phyloP scores from a whole-genome alignment of 345 rosid genomes.

The Ailanthus altissimus region DNA sequence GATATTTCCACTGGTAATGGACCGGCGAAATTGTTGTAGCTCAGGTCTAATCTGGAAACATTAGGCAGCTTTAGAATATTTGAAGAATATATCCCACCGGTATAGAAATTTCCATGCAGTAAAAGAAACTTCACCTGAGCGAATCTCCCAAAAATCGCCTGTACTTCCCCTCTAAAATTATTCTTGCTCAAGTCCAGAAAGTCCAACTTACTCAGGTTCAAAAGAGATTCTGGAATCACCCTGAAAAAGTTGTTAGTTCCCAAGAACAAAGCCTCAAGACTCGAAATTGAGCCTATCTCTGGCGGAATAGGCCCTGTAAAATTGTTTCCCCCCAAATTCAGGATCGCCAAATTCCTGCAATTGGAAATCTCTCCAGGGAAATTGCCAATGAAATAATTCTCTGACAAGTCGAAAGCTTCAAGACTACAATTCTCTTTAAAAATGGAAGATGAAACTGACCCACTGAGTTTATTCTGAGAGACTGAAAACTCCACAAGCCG shows the following conservation, averaged over 20 bases:
- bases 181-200: constrained; percentile 76
- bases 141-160: constrained; percentile 68
- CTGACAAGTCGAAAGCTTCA: constrained; percentile 58
- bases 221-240: constrained; percentile 63
- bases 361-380: constrained; percentile 56
- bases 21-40: constrained; percentile 75
- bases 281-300: constrained; percentile 61
- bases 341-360: constrained; percentile 48
- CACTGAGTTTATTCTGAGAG: constrained; percentile 51
- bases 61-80: constrained; percentile 61
- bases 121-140: constrained; percentile 57
- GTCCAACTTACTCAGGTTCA: constrained; percentile 53
- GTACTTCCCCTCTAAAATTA: constrained; percentile 64
- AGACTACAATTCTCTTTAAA: constrained; percentile 58
- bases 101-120: constrained; percentile 58
- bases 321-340: constrained; percentile 69
- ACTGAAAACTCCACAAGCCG: constrained; percentile 60
- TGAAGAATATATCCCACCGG: constrained; percentile 66
- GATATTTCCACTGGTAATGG: constrained; percentile 62
- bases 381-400: constrained; percentile 49
- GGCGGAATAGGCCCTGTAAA: constrained; percentile 61
- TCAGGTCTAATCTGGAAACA: constrained; percentile 65
- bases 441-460: constrained; percentile 38
- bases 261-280: constrained; percentile 60
- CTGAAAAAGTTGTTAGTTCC: constrained; percentile 66